Evolutionary conservation across 768 basidiomycete genomes (phyloP).

Genomic region (Agrocybe pediades): DNA sequence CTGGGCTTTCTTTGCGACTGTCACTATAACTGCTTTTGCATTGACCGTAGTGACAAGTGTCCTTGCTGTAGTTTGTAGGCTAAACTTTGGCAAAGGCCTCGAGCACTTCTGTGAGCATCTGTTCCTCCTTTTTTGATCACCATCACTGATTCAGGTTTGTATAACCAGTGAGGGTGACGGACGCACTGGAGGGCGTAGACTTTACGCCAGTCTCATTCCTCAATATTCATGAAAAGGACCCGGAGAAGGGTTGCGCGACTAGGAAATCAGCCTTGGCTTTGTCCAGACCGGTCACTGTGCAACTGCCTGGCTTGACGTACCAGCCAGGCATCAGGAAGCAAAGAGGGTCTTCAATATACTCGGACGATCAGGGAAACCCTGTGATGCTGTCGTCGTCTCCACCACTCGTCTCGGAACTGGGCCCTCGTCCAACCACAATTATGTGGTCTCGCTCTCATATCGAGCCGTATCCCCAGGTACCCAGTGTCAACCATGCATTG

Average conservation of each 20-base stretch:
- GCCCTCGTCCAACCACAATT: slow-evolving; percentile 6
- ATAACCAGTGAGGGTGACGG: slow-evolving; percentile 37
- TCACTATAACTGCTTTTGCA: slow-evolving; percentile 43
- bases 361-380: slow-evolving; percentile 21
- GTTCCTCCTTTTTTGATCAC: neutral
- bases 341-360: slow-evolving; percentile 27
- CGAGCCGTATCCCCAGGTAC: neutral
- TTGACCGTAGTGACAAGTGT: slow-evolving; percentile 41
- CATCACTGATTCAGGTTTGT: neutral
- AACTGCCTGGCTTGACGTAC: slow-evolving; percentile 1
- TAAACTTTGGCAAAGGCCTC: slow-evolving; percentile 57
- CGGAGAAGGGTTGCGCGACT: slow-evolving; percentile 15
- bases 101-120: slow-evolving; percentile 48
- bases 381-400: slow-evolving; percentile 29
- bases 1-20: slow-evolving; percentile 51
- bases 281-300: slow-evolving; percentile 1
- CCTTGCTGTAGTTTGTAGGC: slow-evolving; percentile 48
- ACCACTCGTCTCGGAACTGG: slow-evolving; percentile 26
- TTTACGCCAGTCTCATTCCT: slow-evolving; percentile 46
- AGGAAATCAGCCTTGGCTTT: neutral
- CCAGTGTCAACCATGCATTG: neutral
- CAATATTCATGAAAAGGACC: slow-evolving; percentile 19
- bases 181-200: slow-evolving; percentile 41
- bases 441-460: neutral
- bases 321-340: slow-evolving; percentile 2